These are phyloP conservation scores for Populus hybrid DNA, from an alignment of 441 rosid species.

Conservation along the genomic window DNA sequence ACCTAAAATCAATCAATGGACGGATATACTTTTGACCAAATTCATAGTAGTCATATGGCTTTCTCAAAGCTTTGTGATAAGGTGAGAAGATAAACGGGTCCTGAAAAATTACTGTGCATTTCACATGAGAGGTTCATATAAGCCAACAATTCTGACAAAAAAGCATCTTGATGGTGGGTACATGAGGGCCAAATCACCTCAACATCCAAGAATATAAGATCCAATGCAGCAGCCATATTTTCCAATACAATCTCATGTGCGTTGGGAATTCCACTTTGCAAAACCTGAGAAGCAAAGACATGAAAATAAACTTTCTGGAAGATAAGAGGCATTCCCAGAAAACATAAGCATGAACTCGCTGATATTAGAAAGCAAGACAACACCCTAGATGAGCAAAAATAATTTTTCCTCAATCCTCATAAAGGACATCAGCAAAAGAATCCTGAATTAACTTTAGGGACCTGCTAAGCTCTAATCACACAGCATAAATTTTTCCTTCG, in stretches of 20 bases:
- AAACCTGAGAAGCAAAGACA: constrained; percentile 50
- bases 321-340: constrained; percentile 16
- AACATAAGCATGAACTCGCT: constrained; percentile 7
- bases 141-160: constrained; percentile 13
- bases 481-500: not conserved
- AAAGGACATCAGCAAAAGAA: constrained; percentile 1
- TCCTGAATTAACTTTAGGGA: not conserved
- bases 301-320: constrained; percentile 9
- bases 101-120: constrained; percentile 44
- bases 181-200: constrained; percentile 51
- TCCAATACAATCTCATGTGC: constrained; percentile 67
- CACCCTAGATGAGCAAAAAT: constrained; percentile 18
- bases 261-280: constrained; percentile 59
- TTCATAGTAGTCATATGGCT: constrained; percentile 90
- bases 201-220: constrained; percentile 71
- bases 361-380: not conserved
- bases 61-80: constrained; percentile 79
- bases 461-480: not conserved
- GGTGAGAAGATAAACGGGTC: constrained; percentile 76
- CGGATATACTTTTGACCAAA: constrained; percentile 95
- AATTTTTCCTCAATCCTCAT: not conserved
- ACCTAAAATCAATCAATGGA: constrained; percentile 86
- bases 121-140: constrained; percentile 25
- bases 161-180: constrained; percentile 21
- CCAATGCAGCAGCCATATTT: constrained; percentile 79